Evolutionary conservation across 345 rosid genomes (phyloP).

Genomic region (Eucalyptus sideroxylon): DNA sequence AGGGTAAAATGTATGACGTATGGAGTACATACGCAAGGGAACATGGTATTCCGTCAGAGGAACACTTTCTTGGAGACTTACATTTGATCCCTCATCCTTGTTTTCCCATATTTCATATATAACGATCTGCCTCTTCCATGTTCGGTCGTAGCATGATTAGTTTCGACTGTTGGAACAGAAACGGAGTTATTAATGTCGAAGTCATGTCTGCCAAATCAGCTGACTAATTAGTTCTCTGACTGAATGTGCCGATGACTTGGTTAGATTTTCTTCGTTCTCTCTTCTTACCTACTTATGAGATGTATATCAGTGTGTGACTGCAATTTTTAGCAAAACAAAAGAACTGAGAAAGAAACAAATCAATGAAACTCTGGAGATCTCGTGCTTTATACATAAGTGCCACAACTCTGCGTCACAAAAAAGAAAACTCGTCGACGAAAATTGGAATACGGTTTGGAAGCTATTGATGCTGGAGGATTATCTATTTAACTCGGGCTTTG

Average conservation of each 20-base stretch:
- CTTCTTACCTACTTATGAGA: not conserved
- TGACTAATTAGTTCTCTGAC: not conserved
- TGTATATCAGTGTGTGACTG: not conserved
- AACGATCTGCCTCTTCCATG: not conserved
- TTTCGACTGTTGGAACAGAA: not conserved
- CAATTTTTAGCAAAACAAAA: not conserved
- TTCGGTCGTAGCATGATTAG: not conserved
- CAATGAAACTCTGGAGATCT: too few species aligned
- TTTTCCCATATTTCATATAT: not conserved
- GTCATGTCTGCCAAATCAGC: not conserved
- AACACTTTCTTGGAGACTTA: not conserved
- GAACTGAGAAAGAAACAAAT: too few species aligned
- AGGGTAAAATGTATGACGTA: not conserved
- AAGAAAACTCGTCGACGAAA: too few species aligned
- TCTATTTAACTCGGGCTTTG: not conserved
- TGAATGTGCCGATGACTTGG: not conserved
- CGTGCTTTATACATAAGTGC: too few species aligned
- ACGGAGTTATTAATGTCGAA: not conserved
- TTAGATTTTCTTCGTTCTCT: not conserved
- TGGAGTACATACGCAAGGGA: not conserved
- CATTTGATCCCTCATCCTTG: not conserved
- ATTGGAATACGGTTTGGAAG: not conserved
- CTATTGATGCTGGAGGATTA: not conserved
- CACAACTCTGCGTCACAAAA: too few species aligned
- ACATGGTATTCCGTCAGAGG: not conserved